These are phyloP conservation scores for Botryotinia globosa DNA, from an alignment of 2,329 filamentous ascomycete species.

Conservation along the genomic window DNA sequence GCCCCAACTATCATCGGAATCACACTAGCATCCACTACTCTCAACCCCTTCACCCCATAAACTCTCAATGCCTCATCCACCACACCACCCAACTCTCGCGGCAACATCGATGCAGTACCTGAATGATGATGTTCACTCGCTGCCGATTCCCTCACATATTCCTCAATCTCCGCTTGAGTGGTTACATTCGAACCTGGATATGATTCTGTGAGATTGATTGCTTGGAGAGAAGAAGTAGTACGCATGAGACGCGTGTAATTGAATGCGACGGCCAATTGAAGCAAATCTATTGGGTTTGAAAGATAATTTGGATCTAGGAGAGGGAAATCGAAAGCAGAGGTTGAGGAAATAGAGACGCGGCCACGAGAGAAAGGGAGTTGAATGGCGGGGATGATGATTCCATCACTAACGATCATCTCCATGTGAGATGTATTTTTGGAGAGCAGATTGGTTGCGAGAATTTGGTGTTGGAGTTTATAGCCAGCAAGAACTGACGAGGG, in stretches of 20 bases:
- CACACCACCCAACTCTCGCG: constrained; percentile 25
- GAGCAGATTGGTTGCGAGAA: not conserved
- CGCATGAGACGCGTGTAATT: constrained; percentile 19
- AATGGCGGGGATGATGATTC: not conserved
- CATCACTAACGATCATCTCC: constrained; percentile 15
- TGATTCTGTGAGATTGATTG: not conserved
- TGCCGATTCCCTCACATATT: not conserved
- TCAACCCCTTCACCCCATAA: constrained; percentile 32
- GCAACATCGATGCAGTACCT: constrained; percentile 20
- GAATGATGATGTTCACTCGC: constrained; percentile 15
- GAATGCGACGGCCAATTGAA: constrained; percentile 4
- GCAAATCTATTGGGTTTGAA: constrained; percentile 42
- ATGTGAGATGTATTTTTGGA: not conserved
- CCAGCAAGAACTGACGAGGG: not conserved
- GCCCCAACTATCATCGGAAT: constrained; percentile 31
- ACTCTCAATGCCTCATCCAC: constrained; percentile 33
- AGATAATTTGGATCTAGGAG: constrained; percentile 45
- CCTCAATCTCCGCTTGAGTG: not conserved
- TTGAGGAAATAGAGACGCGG: constrained; percentile 47
- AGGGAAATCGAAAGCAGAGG: constrained; percentile 39
- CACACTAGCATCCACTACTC: constrained; percentile 34
- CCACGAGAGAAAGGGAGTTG: constrained; percentile 55
- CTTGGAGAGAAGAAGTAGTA: not conserved
- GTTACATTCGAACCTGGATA: not conserved
- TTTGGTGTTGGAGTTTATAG: constrained; percentile 11